Evolutionary conservation across 176 grass and related monocot species (phyloP), one percentile per base, ranked within the genome.

Genomic region (Triticum aestivum): DNA sequence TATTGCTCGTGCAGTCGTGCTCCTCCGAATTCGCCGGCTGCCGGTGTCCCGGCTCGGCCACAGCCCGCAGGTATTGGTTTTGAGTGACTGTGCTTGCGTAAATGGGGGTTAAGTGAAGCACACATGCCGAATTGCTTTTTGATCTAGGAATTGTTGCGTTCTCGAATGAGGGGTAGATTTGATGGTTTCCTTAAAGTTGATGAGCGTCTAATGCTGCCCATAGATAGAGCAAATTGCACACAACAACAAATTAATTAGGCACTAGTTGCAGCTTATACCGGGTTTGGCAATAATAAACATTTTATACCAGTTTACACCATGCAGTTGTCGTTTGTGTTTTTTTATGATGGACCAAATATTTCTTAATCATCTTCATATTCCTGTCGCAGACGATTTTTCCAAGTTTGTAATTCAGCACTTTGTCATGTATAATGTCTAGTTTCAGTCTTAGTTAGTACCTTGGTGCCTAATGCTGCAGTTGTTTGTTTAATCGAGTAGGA

Each of bases 401-500:
- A 20, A 59, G 56, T 59, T 56, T 20, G 6, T 56, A 56, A 56
- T 56, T 56, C 35, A 11, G 2, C 34, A 17, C 67, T 47, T 77
- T 2, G 9, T 9, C 18, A 8, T 15, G 26, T 17, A 3, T 0
- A 11, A 62, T 47, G 80, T 68, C 78, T 69, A 32, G 63, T 39
- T 6, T 38, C 13, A 54, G 8, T 23, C 33, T 34, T 61, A 56
- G 8, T 67, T 80, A 42, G 41, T 42, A 27, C 9, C 62, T 76
- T 77, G 51, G 49, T 72, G 79, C 64, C 30, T 90, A 7, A 65
- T 68, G 59, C 61, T 61, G 34, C 32, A 13, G n/a, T 74, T 79
- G 7, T 71, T 71, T 90, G 71, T 44, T 80, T 33, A 26, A 77
- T 63, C 8, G 6, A 27, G 11, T 17, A 82, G 67, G 33, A 34